Evolutionary conservation across 2,329 filamentous ascomycete genomes (phyloP).

Genomic region (Sporothrix variecibatus): DNA sequence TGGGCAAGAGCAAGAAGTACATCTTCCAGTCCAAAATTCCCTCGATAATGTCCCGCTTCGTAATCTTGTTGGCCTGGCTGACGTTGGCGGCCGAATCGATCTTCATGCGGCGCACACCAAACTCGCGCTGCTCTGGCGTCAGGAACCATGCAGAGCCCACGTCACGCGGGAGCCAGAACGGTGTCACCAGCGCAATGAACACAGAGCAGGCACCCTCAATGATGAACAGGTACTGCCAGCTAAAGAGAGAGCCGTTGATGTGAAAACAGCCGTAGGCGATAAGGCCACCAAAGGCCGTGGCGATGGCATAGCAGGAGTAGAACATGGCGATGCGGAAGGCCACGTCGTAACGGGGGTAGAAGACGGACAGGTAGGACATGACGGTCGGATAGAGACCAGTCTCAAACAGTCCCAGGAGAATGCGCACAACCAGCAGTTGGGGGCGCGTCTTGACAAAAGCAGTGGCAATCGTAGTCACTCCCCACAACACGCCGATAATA

Average conservation of each 20-base stretch:
- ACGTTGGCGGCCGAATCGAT: constrained; percentile 22
- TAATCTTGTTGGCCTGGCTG: constrained; percentile 18
- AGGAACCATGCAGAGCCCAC: constrained; percentile 45
- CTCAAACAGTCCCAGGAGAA: constrained; percentile 36
- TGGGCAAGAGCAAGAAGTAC: constrained; percentile 19
- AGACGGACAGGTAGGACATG: constrained; percentile 59
- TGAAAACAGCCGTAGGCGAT: constrained; percentile 44
- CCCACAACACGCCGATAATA: constrained; percentile 36
- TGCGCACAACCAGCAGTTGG: constrained; percentile 32
- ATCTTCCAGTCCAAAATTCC: constrained; percentile 26
- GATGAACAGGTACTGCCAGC: constrained; percentile 50
- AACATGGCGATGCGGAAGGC: constrained; percentile 56
- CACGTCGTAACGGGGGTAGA: constrained; percentile 61
- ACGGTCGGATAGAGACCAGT: constrained; percentile 62
- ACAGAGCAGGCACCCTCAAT: constrained; percentile 47
- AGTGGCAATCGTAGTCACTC: constrained; percentile 35
- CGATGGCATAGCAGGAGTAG: constrained; percentile 58
- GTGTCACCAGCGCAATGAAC: constrained; percentile 40
- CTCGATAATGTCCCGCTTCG: constrained; percentile 21
- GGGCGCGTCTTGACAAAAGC: constrained; percentile 38
- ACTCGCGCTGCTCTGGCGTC: constrained; percentile 39
- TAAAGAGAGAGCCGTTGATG: constrained; percentile 39
- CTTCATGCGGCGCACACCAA: constrained; percentile 27
- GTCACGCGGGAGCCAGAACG: constrained; percentile 6
- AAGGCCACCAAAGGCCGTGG: constrained; percentile 58